Conservation (phyloP, 345 rosid species). For the Melastoma malabathricum region DNA sequence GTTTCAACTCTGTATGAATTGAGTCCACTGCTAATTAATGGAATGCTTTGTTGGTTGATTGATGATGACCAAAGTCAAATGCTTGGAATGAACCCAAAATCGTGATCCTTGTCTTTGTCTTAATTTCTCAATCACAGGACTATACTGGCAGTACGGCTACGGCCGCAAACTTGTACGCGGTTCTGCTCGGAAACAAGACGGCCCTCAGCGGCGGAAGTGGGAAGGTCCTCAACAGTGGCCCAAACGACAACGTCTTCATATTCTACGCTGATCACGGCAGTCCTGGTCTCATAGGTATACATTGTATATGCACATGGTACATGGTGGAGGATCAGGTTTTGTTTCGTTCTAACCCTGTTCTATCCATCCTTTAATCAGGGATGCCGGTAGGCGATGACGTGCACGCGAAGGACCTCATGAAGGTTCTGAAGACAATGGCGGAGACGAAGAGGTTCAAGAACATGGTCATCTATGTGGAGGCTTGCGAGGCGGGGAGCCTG, state of each 20-base stretch:
- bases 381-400: constrained; percentile 21
- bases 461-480: constrained; percentile 59
- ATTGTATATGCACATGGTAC: too few species aligned
- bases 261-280: constrained; percentile 61
- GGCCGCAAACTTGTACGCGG: constrained; percentile 31
- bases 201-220: constrained; percentile 57
- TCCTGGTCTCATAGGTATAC: constrained; percentile 19
- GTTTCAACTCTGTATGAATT: too few species aligned
- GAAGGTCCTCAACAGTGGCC: constrained; percentile 45
- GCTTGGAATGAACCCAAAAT: too few species aligned
- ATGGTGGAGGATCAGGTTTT: too few species aligned
- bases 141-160: constrained; percentile 29
- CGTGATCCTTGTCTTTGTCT: not conserved
- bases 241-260: constrained; percentile 38
- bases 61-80: too few species aligned
- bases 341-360: not conserved
- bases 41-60: too few species aligned
- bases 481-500: constrained; percentile 61
- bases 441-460: constrained; percentile 20
- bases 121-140: constrained; percentile 26
- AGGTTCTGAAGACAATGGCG: constrained; percentile 35
- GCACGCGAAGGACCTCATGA: constrained; percentile 29
- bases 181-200: constrained; percentile 36
- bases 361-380: constrained; percentile 5
- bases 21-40: too few species aligned